Base-by-base conservation (phyloP, 495 filamentous ascomycete species). In the Baudoinia panamericana region DNA sequence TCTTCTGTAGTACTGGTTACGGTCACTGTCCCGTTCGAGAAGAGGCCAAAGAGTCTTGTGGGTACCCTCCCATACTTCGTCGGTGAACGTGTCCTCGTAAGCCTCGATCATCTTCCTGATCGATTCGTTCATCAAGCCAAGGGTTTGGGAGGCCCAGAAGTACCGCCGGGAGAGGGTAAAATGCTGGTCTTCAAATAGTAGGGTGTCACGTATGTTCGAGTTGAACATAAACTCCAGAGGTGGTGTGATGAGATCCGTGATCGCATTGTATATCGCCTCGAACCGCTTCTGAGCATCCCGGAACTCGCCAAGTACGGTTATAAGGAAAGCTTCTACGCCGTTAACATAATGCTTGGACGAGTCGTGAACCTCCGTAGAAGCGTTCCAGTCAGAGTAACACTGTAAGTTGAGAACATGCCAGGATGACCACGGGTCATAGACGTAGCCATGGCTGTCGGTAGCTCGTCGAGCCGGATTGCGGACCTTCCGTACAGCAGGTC, bases 161-260 rank as follows among this genome's bases (percentile, higher is more conserved):
- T 75, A 74, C 18, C 67, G 62, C 4, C 69, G 59, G 1, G 67
- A 70, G 53, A 66, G 71, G 22, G 69, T 72, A 46, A 70, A 74
- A 17, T 63, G 37, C 13, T 58, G 47, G 50, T 74, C 71, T 50
- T 75, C 71, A 52, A 75, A 75, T 6, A 73, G 58, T 18, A 73
- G 61, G 43, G 57, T 61, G 50, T 75, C 70, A 18, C 71, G 59
- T 12, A 67, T 53, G 11, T 51, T 51, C 16, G 48, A 42, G 41
- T 68, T 52, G 57, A 73, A 75, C 61, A 75, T 70, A 54, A 75
- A 75, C 6, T 66, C 58, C 10, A 62, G 55, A 53, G 68, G 67
- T 4, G 70, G 69, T 0, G 41, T 35, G 41, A 73, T 62, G 31
- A 72, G 57, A 20, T 63, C 62, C 0, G 62, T 65, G 36, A 74